Base-by-base conservation (phyloP, 345 rosid genomes). In the Schrenkiella parvula region DNA sequence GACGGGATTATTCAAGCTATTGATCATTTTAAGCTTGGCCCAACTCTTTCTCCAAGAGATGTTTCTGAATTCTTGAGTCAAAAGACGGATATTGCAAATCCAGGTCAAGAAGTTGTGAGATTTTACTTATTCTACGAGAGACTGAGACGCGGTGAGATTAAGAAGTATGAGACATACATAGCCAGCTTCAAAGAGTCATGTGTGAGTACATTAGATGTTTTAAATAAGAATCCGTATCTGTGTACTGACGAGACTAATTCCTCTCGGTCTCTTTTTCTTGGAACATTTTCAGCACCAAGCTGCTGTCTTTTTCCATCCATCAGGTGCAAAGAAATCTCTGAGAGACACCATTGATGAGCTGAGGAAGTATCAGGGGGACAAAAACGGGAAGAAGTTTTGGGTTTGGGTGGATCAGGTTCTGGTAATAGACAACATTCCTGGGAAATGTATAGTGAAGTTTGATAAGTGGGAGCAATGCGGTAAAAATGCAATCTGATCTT, bases 1-100 rank as follows among this genome's bases (percentile, higher is more conserved):
- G 88, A 87, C 46, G 99, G 98, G 63, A 95, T 92, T 68, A 80
- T 95, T 34, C 88, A 95, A 81, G 98, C 99, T 47, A 87, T 92
- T 66, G 96, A 91, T 43, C 89, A 89, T 84, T 95, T 95, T 66
- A 78, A 76, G 35, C 92, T 95, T 21, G 99, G 99, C 66, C 85
- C 97, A 52, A 82, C 80, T 72, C 80, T 80, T 68, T 86, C 98
- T 74, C 92, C 96, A 17, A 88, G 99, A 78, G 97, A 92, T 79
- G 62, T 56, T 59, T 43, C 80, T 1, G 91, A 85, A 14, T 66
- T 84, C 63, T 41, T 59, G 58, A 68, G 76, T 19, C 18, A 17
- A 22, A 68, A 76, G 42, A 18, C 5, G 17, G 82, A 82, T 48
- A 58, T 26, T 51, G 55, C 43, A 26, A 77, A 80, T 72, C 85